phyloP scores from a whole-genome alignment of 2,329 filamentous ascomycete genomes.

The Cadophora gregata region DNA sequence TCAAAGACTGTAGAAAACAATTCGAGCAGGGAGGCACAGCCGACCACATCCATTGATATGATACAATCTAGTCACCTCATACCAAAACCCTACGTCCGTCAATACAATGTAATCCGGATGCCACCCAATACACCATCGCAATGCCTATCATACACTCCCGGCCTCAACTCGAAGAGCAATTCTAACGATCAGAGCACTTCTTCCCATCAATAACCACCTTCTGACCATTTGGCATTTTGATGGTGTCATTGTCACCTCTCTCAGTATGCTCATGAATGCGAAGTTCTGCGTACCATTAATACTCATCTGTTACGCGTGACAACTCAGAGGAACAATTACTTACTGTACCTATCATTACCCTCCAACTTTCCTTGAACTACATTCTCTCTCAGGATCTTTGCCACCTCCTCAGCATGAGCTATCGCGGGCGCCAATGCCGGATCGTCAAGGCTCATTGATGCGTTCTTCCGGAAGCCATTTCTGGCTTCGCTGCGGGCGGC shows the following conservation, averaged over 20 bases:
- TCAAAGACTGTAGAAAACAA: too few relatives aligned
- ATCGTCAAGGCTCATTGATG: conserved; percentile 61
- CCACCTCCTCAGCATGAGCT: conserved; percentile 81
- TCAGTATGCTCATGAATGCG: conserved; percentile 92
- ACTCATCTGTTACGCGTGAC: neutral
- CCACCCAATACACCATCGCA: neutral
- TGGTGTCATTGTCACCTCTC: conserved; percentile 88
- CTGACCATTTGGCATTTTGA: conserved; percentile 63
- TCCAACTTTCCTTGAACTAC: conserved; percentile 79
- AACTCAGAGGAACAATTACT: conserved; percentile 44
- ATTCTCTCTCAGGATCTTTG: conserved; percentile 79
- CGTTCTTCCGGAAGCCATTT: conserved; percentile 72
- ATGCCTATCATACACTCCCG: conserved; percentile 11
- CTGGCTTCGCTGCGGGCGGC: conserved; percentile 78
- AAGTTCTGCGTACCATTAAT: conserved; percentile 62
- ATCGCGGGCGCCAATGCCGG: conserved; percentile 69
- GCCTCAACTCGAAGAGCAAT: neutral
- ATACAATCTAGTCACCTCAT: conserved; percentile 7
- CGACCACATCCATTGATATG: neutral
- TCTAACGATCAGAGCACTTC: conserved; percentile 37
- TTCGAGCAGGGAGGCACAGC: neutral
- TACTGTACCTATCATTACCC: conserved; percentile 64
- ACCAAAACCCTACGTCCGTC: neutral
- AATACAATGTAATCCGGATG: neutral
- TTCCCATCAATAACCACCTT: conserved; percentile 45